phyloP scores from a whole-genome alignment of 2,329 filamentous ascomycete genomes.

The Chrysoporthe austroafricana region DNA sequence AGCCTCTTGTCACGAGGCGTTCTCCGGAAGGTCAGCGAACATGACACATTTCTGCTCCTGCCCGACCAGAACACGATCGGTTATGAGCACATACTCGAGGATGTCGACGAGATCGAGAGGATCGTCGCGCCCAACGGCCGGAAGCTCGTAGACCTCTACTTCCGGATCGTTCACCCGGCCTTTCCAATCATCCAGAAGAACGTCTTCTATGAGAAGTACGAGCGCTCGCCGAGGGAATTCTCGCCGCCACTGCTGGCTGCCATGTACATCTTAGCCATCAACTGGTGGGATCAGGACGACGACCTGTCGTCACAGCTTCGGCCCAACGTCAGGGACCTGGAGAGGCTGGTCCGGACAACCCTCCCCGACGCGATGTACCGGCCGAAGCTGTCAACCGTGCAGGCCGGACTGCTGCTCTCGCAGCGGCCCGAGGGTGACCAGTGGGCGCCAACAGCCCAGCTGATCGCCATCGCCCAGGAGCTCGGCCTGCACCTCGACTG shows the following conservation, averaged over 20 bases:
- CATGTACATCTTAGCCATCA: conserved; percentile 64
- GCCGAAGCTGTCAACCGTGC: conserved; percentile 59
- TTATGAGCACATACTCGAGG: conserved; percentile 69
- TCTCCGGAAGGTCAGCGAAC: conserved; percentile 75
- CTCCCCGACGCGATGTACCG: conserved; percentile 53
- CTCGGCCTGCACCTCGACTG: conserved; percentile 65
- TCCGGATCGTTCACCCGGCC: conserved; percentile 62
- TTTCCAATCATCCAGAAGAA: conserved; percentile 64
- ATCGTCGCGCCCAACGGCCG: conserved; percentile 66
- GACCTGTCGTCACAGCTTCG: conserved; percentile 51
- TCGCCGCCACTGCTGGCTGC: conserved; percentile 62
- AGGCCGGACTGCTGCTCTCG: conserved; percentile 57
- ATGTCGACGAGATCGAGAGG: conserved; percentile 67
- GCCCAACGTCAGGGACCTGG: conserved; percentile 43
- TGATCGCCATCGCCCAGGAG: conserved; percentile 61
- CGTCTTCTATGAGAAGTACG: conserved; percentile 65
- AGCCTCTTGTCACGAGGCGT: conserved; percentile 71
- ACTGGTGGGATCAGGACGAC: conserved; percentile 64
- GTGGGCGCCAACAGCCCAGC: conserved; percentile 55
- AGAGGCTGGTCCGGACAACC: conserved; percentile 43
- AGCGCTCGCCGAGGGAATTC: conserved; percentile 59
- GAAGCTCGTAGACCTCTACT: conserved; percentile 69
- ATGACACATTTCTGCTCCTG: conserved; percentile 80
- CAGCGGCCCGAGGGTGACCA: conserved; percentile 52
- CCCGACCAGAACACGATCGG: conserved; percentile 75